Conservation (phyloP, 2,329 filamentous ascomycete genomes). For the Botryotinia globosa region DNA sequence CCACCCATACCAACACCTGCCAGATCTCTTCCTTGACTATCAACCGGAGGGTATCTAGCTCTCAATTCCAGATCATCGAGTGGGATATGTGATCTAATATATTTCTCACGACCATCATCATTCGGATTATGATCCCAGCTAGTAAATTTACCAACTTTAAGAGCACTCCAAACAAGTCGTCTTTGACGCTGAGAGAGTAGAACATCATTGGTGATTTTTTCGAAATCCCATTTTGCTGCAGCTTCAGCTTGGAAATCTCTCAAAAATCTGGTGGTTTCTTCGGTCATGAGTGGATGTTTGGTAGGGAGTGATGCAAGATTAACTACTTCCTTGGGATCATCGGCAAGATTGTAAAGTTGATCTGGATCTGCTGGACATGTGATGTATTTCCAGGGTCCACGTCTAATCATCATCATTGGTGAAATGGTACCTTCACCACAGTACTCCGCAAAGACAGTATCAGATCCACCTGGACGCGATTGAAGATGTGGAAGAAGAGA, state of each 20-base stretch:
- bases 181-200: constrained; percentile 75
- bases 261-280: constrained; percentile 42
- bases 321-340: constrained; percentile 51
- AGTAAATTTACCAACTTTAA: constrained; percentile 72
- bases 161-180: constrained; percentile 73
- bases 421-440: constrained; percentile 88
- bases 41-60: constrained; percentile 68
- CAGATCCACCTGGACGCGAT: constrained; percentile 60
- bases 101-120: constrained; percentile 68
- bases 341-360: constrained; percentile 76
- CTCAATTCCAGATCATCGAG: constrained; percentile 77
- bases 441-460: constrained; percentile 93
- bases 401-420: constrained; percentile 90
- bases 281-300: constrained; percentile 38
- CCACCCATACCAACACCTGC: constrained; percentile 22
- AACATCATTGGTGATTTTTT: constrained; percentile 71
- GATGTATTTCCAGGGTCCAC: constrained; percentile 87
- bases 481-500: constrained; percentile 78
- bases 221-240: constrained; percentile 74
- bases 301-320: constrained; percentile 42
- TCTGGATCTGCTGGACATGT: constrained; percentile 80
- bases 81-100: constrained; percentile 80
- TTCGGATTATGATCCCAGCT: constrained; percentile 83
- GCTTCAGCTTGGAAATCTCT: constrained; percentile 72
- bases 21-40: constrained; percentile 40